Conservation (phyloP, 169 alveolate species). For the Plasmodium inui region DNA sequence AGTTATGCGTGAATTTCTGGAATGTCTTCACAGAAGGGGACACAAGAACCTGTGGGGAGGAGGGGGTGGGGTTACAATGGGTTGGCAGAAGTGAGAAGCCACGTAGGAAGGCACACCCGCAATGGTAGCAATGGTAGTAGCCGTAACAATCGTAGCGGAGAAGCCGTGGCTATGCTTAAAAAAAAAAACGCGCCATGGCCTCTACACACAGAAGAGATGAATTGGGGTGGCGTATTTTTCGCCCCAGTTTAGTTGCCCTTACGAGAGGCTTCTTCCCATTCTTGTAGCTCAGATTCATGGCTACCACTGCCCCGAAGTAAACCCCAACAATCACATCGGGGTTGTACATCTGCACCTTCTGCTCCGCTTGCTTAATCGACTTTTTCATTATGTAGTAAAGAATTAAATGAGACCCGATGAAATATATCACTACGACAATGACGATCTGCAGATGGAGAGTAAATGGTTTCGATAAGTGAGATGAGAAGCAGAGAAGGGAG, state of each 20-base stretch:
- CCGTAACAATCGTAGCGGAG: not conserved
- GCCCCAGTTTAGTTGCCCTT: constrained; percentile 1
- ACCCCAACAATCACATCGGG: constrained; percentile 73
- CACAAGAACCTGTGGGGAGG: constrained; percentile 30
- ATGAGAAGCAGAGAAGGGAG: not conserved
- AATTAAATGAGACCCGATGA: constrained; percentile 59
- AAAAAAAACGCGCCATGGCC: not conserved
- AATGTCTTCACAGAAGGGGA: constrained; percentile 74
- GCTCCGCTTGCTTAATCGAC: constrained; percentile 74
- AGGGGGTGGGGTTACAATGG: not conserved
- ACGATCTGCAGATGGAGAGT: constrained; percentile 9
- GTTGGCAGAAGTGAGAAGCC: not conserved
- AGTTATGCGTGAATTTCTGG: constrained; percentile 71
- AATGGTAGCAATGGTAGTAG: not conserved
- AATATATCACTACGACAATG: constrained; percentile 34
- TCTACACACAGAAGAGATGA: not conserved
- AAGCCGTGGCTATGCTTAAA: not conserved
- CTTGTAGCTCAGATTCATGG: constrained; percentile 72
- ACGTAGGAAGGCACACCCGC: not conserved
- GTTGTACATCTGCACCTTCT: constrained; percentile 36
- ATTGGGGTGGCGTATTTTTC: not conserved
- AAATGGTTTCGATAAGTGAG: not conserved
- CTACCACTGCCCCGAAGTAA: constrained; percentile 74
- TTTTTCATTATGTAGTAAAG: constrained; percentile 70
- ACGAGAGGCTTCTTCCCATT: constrained; percentile 71